phyloP scores from a whole-genome alignment of 169 alveolate species.

The Eimeria brunetti region DNA sequence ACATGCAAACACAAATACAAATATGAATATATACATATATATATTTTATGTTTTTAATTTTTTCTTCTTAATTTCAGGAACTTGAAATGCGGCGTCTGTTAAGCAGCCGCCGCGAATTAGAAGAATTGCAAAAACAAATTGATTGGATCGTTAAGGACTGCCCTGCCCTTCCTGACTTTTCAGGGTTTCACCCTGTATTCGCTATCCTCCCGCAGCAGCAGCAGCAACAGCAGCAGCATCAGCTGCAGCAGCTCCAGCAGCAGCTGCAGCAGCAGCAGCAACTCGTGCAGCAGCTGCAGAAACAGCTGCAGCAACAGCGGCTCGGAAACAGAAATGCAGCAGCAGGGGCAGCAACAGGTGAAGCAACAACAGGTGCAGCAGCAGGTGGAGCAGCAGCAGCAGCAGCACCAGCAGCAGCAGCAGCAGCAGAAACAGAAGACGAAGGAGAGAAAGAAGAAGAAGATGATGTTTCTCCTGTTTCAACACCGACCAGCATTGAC shows the following conservation, averaged over 20 bases:
- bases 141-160: slow-evolving; percentile 28
- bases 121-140: slow-evolving; percentile 11
- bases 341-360: neutral
- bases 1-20: too few species aligned
- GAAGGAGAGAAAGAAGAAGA: neutral
- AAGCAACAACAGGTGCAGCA: too few species aligned
- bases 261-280: too few species aligned
- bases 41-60: too few species aligned
- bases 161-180: slow-evolving; percentile 80
- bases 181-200: slow-evolving; percentile 71
- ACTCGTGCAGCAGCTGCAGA: neutral
- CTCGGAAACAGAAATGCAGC: neutral
- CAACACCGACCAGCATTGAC: neutral
- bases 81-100: slow-evolving; percentile 67
- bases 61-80: too few species aligned
- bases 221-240: too few species aligned
- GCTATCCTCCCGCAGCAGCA: neutral
- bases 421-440: neutral
- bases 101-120: slow-evolving; percentile 64
- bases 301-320: too few species aligned
- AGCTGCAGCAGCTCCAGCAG: too few species aligned
- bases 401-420: too few species aligned
- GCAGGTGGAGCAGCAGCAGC: too few species aligned
- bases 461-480: neutral
- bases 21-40: too few species aligned